phyloP scores from a whole-genome alignment of 148 eudicot genomes.

The Vaccinium darrowii region DNA sequence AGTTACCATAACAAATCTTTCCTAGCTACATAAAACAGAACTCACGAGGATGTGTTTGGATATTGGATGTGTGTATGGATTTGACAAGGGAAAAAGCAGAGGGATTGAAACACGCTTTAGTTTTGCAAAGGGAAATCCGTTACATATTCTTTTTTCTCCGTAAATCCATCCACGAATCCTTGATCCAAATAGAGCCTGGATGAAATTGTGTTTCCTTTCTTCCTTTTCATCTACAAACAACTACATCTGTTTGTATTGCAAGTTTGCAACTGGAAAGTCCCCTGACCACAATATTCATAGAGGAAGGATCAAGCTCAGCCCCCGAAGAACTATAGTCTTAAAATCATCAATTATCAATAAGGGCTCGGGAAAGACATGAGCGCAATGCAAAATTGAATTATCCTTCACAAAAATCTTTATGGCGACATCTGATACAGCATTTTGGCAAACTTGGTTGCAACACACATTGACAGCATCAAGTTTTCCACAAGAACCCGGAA shows the following conservation, averaged over 20 bases:
- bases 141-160: neutral
- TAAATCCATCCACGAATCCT: neutral
- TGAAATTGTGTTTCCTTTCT: neutral
- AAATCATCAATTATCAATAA: constrained; percentile 20
- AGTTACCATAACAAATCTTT: neutral
- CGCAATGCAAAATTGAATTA: neutral
- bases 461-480: constrained; percentile 30
- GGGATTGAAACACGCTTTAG: neutral
- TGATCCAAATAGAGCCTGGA: neutral
- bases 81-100: neutral
- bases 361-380: constrained; percentile 3
- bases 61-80: neutral
- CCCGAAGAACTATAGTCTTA: constrained; percentile 26
- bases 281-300: constrained; percentile 26
- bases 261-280: constrained; percentile 35
- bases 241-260: constrained; percentile 26
- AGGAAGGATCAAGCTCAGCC: constrained; percentile 34
- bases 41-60: neutral
- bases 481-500: constrained; percentile 26
- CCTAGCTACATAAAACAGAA: neutral
- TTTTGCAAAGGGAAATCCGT: neutral
- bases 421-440: constrained; percentile 31
- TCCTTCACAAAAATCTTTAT: constrained; percentile 7
- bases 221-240: neutral
- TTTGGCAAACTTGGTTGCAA: constrained; percentile 30